Base-by-base conservation (phyloP, 2,329 filamentous ascomycete genomes). In the Colletotrichum lini region DNA sequence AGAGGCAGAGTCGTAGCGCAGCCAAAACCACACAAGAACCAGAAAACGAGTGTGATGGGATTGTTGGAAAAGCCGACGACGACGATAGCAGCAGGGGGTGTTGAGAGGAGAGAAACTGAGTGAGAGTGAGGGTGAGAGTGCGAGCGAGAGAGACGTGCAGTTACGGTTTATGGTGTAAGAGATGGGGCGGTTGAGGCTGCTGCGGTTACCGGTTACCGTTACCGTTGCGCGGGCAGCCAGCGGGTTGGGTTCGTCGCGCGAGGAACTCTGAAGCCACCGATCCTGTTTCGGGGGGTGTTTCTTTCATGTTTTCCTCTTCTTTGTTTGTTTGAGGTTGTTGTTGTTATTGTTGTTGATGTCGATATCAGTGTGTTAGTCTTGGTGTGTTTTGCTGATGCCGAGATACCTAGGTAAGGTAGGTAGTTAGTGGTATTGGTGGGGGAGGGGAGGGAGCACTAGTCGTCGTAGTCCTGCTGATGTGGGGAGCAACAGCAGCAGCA, bases 211-310 rank as follows among this genome's bases (percentile, higher is more conserved):
- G 30, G 52, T 38, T 13, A 10, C 26, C 50, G 52, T 52, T 60
- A 50, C 62, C 61, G 67, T 67, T 71, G 68, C 38, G 58, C 65
- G 52, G 64, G 38, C 64, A 61, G 62, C 63, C 21, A 44, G 40
- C 54, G 26, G 53, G 21, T 30, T 23, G 5, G 50, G n/a, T 21
- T 44, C 44, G 30, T n/a, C 10, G 49, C 9, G 60, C 26, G 13
- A 26, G 35, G 53, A 47, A 65, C 23, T 30, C 16, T 15, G 45
- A 10, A 59, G 21, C 67, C 54, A 66, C 54, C 21, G 21, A 6
- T 35, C 35, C 47, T 35, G 42, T 52, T 57, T 50, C 47, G 38
- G 30, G 30, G 30, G 30, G 30, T 35, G 30, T 35, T 35, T 35
- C 8, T 35, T 35, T 35, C 30, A 35, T 45, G 23, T 30, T 26